These are phyloP conservation scores for Tulasnella sp. DNA, from an alignment of 768 basidiomycete species.

Conservation along the genomic window DNA sequence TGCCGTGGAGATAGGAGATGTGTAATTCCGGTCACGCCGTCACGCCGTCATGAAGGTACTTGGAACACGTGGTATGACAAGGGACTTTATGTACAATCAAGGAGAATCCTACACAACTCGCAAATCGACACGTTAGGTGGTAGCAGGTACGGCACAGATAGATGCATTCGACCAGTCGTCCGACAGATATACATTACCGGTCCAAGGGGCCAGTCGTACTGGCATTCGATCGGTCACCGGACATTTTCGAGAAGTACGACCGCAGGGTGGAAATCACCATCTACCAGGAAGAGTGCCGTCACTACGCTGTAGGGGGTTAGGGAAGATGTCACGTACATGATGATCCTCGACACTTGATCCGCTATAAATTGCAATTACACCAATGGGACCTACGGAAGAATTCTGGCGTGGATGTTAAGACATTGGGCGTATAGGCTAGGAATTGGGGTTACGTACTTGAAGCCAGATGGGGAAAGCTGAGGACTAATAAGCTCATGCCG, in stretches of 20 bases:
- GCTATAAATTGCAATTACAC: constrained; percentile 16
- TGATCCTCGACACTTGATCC: constrained; percentile 15
- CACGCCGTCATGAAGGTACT: not conserved
- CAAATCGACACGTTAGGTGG: not conserved
- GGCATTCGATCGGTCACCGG: not conserved
- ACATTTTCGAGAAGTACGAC: constrained; percentile 12
- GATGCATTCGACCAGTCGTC: not conserved
- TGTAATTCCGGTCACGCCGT: too few species aligned
- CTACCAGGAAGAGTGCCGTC: not conserved
- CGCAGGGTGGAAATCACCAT: constrained; percentile 9
- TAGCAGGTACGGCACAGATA: not conserved
- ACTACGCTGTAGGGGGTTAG: not conserved
- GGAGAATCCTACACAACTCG: not conserved
- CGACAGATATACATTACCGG: not conserved
- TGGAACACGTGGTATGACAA: not conserved
- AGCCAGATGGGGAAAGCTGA: constrained; percentile 19
- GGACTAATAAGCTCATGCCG: not conserved
- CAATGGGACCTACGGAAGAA: constrained; percentile 10
- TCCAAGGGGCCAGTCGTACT: not conserved
- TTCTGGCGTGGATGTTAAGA: constrained; percentile 4
- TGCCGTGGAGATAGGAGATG: not conserved
- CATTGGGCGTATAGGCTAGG: not conserved
- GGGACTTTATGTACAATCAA: not conserved
- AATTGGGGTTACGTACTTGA: not conserved
- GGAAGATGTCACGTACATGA: not conserved